These are phyloP conservation scores for Grigorovia yakushimaensis DNA, from an alignment of 805 yeast genomes.

Conservation along the genomic window DNA sequence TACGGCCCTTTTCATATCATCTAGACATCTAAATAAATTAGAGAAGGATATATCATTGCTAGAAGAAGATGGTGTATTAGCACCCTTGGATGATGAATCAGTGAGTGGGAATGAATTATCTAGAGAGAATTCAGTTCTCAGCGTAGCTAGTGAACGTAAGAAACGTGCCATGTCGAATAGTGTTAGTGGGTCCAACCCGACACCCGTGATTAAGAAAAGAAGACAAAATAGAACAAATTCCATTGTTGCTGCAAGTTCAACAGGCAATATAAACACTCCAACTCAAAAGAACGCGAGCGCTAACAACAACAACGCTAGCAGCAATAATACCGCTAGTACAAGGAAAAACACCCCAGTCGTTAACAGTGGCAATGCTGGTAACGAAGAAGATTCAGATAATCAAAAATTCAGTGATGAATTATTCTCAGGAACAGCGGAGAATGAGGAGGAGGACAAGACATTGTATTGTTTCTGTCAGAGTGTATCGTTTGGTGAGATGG, in stretches of 20 bases:
- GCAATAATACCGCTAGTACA: not conserved
- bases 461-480: constrained; percentile 88
- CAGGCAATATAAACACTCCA: not conserved
- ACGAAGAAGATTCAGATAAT: not conserved
- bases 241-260: not conserved
- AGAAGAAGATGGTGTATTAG: constrained; percentile 73
- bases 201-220: constrained; percentile 15
- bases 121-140: constrained; percentile 22
- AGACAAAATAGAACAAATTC: constrained; percentile 12
- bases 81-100: constrained; percentile 38
- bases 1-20: constrained; percentile 67
- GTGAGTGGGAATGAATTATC: constrained; percentile 23
- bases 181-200: constrained; percentile 6
- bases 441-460: constrained; percentile 53
- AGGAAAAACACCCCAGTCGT: not conserved
- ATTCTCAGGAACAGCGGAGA: constrained; percentile 26
- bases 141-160: constrained; percentile 13
- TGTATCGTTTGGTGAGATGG: constrained; percentile 92
- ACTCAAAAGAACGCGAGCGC: constrained; percentile 2
- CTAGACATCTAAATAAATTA: constrained; percentile 63
- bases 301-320: not conserved
- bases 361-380: not conserved
- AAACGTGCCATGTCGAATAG: constrained; percentile 12
- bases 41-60: constrained; percentile 68
- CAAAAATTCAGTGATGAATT: constrained; percentile 20